A percentile compares a stretch with the other conserved stretches of the same genome.
Evolutionary conservation across 129 eudicot genomes (phyloP).

Genomic region (Arctium lappa): DNA sequence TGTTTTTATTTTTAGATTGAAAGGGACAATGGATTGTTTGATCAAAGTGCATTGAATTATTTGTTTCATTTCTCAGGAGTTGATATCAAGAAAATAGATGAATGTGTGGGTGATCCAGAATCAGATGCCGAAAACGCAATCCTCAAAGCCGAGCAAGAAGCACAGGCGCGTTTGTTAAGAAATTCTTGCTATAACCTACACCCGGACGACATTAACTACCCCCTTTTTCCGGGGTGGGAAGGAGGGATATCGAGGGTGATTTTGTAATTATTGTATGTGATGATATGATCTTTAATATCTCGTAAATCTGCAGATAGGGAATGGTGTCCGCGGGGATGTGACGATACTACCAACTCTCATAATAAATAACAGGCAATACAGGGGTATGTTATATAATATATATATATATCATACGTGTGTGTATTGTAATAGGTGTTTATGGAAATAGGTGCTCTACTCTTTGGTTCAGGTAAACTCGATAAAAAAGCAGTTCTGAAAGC

Average conservation of each 20-base stretch:
- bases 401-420: neutral
- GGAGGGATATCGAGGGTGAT: neutral
- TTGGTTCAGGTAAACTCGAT: conserved; percentile 62
- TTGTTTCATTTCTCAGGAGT: conserved; percentile 35
- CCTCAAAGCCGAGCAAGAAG: conserved; percentile 68
- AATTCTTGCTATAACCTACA: neutral
- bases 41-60: neutral
- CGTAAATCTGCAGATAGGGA: conserved; percentile 53
- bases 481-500: conserved; percentile 74
- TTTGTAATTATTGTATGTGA: neutral
- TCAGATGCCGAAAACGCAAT: conserved; percentile 63
- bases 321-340: conserved; percentile 82
- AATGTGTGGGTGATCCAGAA: conserved; percentile 66
- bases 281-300: conserved; percentile 6
- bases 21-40: neutral
- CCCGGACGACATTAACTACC: neutral
- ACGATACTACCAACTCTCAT: conserved; percentile 89
- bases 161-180: conserved; percentile 53
- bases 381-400: conserved; percentile 35
- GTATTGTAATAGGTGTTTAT: neutral
- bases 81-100: conserved; percentile 61
- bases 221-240: neutral
- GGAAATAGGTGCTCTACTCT: neutral
- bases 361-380: conserved; percentile 73
- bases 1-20: neutral